A percentile compares a stretch with the other conserved stretches of the same genome.
phyloP scores from a whole-genome alignment of 345 rosid species.

The Punica granatum region DNA sequence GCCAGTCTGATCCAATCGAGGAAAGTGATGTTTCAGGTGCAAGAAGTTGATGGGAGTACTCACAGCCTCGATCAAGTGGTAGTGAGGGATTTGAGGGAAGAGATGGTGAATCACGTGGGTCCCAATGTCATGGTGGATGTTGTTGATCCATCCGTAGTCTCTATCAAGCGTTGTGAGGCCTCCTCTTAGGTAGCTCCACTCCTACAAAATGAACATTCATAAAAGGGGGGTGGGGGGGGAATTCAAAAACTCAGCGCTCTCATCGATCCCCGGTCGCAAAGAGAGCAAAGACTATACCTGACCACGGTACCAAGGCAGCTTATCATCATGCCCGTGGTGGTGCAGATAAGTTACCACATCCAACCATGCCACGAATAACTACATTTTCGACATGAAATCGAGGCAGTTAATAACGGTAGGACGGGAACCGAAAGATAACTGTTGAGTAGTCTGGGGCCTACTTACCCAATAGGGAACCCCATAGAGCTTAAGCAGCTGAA shows the following conservation, averaged over 20 bases:
- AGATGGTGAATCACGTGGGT: constrained; percentile 93
- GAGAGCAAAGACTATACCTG: constrained; percentile 30
- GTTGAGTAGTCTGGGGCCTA: background rate
- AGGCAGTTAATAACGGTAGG: background rate
- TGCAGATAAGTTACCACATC: constrained; percentile 83
- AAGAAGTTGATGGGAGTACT: constrained; percentile 13
- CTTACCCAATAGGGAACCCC: constrained; percentile 64
- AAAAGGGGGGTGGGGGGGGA: too few species aligned
- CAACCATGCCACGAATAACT: constrained; percentile 79
- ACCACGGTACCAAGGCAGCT: constrained; percentile 93
- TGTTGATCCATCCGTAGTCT: constrained; percentile 78
- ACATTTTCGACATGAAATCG: background rate
- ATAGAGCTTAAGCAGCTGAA: constrained; percentile 63
- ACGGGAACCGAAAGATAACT: background rate
- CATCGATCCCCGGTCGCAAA: background rate
- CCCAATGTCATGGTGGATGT: constrained; percentile 93
- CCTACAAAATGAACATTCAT: constrained; percentile 25
- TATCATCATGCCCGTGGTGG: constrained; percentile 82
- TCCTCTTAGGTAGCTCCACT: constrained; percentile 93
- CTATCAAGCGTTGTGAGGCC: constrained; percentile 87
- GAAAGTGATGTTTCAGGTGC: background rate
- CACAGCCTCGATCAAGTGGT: constrained; percentile 84
- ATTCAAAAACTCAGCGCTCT: too few species aligned
- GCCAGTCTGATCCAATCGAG: too few species aligned
- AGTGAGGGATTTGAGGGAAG: constrained; percentile 97